These are phyloP conservation scores for Pinguiococcus pyrenoidosus DNA, from an alignment of 108 stramenopile species.

Conservation along the genomic window DNA sequence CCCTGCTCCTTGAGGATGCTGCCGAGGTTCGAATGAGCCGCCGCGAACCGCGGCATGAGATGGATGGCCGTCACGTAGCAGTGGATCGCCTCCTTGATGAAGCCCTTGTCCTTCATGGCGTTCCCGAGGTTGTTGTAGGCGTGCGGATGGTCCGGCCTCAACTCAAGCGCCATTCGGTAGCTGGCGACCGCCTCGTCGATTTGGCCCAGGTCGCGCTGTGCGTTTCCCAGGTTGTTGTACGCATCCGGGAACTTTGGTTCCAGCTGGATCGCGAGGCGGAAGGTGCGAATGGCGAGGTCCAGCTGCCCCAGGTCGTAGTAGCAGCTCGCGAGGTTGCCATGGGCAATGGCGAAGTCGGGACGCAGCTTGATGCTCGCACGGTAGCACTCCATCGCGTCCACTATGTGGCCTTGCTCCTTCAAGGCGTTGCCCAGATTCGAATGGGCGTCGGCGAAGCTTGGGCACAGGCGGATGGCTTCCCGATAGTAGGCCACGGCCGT, in stretches of 20 bases:
- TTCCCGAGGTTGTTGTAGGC: constrained; percentile 57
- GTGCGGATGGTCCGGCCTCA: constrained; percentile 53
- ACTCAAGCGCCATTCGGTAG: constrained; percentile 37
- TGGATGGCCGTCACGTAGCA: constrained; percentile 49
- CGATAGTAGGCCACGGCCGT: constrained; percentile 48
- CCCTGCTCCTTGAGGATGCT: constrained; percentile 46
- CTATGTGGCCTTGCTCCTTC: constrained; percentile 34
- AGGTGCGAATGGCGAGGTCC: constrained; percentile 20
- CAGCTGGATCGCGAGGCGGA: constrained; percentile 42
- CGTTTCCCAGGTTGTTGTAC: constrained; percentile 54
- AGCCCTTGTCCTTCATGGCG: constrained; percentile 32
- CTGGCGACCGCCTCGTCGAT: constrained; percentile 33
- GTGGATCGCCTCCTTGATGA: constrained; percentile 49
- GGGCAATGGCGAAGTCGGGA: constrained; percentile 52
- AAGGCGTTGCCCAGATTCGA: constrained; percentile 44
- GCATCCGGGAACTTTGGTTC: constrained; percentile 57
- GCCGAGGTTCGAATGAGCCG: constrained; percentile 49
- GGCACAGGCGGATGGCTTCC: constrained; percentile 42
- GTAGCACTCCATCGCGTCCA: constrained; percentile 42
- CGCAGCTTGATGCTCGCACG: constrained; percentile 34
- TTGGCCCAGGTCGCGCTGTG: constrained; percentile 22
- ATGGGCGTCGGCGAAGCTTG: constrained; percentile 47
- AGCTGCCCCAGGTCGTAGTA: constrained; percentile 43
- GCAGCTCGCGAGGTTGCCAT: constrained; percentile 47
- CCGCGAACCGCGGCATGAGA: constrained; percentile 49